Conservation (phyloP, 495 filamentous ascomycete species). For the Hapsidospora chrysogenum region DNA sequence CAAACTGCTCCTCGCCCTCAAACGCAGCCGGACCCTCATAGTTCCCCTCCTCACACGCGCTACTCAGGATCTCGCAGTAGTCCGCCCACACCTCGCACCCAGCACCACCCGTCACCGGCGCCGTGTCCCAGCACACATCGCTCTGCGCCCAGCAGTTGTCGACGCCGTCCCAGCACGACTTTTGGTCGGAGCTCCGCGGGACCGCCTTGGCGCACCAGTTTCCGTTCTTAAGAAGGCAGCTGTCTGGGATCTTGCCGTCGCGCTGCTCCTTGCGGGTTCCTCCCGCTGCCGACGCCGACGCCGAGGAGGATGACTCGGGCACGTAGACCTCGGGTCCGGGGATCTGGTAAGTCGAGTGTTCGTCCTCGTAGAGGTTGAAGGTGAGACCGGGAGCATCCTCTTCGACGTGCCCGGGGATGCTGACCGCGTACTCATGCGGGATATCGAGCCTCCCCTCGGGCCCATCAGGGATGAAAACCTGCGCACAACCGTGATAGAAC, state of each 20-base stretch:
- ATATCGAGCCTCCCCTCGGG: conserved; percentile 14
- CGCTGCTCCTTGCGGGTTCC: conserved; percentile 9
- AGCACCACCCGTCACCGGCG: conserved; percentile 37
- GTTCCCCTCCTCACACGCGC: conserved; percentile 25
- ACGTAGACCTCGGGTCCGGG: conserved; percentile 40
- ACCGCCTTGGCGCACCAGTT: conserved; percentile 57
- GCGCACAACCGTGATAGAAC: conserved; percentile 54
- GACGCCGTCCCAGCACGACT: conserved; percentile 39
- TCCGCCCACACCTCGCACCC: conserved; percentile 42
- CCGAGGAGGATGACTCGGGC: conserved; percentile 4
- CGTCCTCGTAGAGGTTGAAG: conserved; percentile 41
- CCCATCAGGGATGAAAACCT: conserved; percentile 42
- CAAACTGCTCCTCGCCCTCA: conserved; percentile 17
- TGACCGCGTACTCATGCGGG: conserved; percentile 27
- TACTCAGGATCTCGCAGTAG: conserved; percentile 37
- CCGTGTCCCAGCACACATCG: conserved; percentile 34
- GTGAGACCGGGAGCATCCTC: conserved; percentile 32
- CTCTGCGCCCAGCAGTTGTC: conserved; percentile 41
- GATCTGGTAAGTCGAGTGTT: conserved; percentile 29
- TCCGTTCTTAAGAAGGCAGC: conserved; percentile 44
- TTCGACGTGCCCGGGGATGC: conserved; percentile 47
- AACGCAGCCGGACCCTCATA: conserved; percentile 40
- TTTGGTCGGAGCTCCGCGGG: conserved; percentile 29
- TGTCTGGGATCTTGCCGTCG: conserved; percentile 27
- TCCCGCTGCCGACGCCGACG: conserved; percentile 4